Evolutionary conservation across 129 eudicot genomes (phyloP).

Genomic region (Sambucus nigra): DNA sequence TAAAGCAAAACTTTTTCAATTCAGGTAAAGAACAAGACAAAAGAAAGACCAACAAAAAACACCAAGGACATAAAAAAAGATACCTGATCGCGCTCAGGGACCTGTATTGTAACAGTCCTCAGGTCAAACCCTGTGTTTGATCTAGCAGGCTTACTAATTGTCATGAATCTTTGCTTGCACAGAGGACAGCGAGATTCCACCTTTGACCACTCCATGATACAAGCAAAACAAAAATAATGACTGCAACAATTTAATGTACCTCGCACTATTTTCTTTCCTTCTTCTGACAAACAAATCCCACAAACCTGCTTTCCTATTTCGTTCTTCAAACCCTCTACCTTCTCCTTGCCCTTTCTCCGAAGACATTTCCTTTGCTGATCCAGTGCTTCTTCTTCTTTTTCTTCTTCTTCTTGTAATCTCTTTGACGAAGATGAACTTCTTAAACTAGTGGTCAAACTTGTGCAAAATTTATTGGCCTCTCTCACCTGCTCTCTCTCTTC

Average conservation of each 20-base stretch:
- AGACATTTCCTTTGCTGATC: constrained; percentile 37
- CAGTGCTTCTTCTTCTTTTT: constrained; percentile 15
- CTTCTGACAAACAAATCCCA: constrained; percentile 91
- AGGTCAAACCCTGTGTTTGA: constrained; percentile 44
- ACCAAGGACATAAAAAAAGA: too few species aligned
- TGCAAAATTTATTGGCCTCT: constrained; percentile 53
- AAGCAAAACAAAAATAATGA: constrained; percentile 82
- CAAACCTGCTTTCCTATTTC: constrained; percentile 79
- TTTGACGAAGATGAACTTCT: constrained; percentile 30
- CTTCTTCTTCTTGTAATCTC: constrained; percentile 22
- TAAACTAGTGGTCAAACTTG: constrained; percentile 28
- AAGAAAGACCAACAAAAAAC: too few species aligned
- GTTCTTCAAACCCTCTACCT: constrained; percentile 42
- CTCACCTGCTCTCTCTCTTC: constrained; percentile 92
- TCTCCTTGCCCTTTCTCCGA: constrained; percentile 70
- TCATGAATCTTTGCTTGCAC: constrained; percentile 83
- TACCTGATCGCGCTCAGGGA: too few species aligned
- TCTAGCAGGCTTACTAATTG: constrained; percentile 61
- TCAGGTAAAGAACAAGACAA: too few species aligned
- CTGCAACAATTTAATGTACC: constrained; percentile 76
- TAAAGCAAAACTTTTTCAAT: constrained; percentile 1
- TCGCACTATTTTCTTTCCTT: constrained; percentile 62
- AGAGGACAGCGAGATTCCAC: constrained; percentile 96
- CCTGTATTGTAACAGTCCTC: constrained; percentile 45
- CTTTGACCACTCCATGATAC: constrained; percentile 99